Evolutionary conservation across 306 rosid genomes (phyloP).

Genomic region (Cicer yamashitae): DNA sequence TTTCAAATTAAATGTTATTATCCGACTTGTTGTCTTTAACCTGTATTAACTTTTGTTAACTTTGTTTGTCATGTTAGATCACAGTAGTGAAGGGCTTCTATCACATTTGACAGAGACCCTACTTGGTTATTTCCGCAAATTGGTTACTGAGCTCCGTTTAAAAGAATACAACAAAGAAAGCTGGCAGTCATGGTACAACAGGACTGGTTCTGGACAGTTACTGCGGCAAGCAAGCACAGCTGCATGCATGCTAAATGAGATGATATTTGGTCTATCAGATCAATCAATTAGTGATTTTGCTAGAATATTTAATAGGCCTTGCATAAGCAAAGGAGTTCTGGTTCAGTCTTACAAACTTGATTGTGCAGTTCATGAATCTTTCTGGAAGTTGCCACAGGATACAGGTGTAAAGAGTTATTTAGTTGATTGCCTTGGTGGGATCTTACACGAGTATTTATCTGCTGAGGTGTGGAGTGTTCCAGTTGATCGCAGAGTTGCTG

Average conservation of each 20-base stretch:
- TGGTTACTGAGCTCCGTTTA: slow-evolving; percentile 77
- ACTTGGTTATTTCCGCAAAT: slow-evolving; percentile 74
- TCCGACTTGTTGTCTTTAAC: neutral
- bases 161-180: slow-evolving; percentile 73
- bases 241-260: slow-evolving; percentile 90
- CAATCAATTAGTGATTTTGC: slow-evolving; percentile 59
- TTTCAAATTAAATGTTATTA: slow-evolving; percentile 44
- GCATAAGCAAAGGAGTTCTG: slow-evolving; percentile 49
- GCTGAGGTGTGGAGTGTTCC: slow-evolving; percentile 92
- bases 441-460: slow-evolving; percentile 85
- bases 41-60: slow-evolving; percentile 29
- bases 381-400: slow-evolving; percentile 67
- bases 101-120: slow-evolving; percentile 69
- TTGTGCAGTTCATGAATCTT: slow-evolving; percentile 47
- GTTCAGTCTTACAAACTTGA: slow-evolving; percentile 49
- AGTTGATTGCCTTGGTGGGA: slow-evolving; percentile 80
- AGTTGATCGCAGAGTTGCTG: slow-evolving; percentile 49
- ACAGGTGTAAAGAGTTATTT: slow-evolving; percentile 61
- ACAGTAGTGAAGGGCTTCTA: slow-evolving; percentile 65
- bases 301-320: slow-evolving; percentile 63
- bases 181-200: slow-evolving; percentile 90
- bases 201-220: slow-evolving; percentile 86
- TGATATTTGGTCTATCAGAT: slow-evolving; percentile 87
- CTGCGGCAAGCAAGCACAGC: slow-evolving; percentile 93
- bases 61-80: slow-evolving; percentile 57